Conservation (phyloP, 2,329 filamentous ascomycete species). For the Penicillium sp. region DNA sequence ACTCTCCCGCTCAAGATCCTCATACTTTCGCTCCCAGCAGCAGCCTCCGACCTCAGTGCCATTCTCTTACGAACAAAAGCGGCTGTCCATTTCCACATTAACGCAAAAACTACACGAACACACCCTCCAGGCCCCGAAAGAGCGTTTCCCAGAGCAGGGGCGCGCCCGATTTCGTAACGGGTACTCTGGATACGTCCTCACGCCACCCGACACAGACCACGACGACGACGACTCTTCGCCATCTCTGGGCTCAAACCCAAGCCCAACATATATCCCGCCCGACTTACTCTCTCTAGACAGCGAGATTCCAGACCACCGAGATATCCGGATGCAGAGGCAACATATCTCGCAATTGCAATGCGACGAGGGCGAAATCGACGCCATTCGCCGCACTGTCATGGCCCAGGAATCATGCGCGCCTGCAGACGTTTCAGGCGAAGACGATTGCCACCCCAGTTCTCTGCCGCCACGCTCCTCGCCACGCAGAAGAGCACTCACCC, state of each 20-base stretch:
- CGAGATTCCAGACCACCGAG: slow-evolving; percentile 16
- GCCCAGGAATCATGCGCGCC: slow-evolving; percentile 21
- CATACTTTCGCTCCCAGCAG: slow-evolving; percentile 32
- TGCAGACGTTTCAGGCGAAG: slow-evolving; percentile 12
- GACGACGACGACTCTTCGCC: slow-evolving; percentile 49
- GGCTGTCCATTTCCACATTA: slow-evolving; percentile 39
- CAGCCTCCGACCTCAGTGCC: slow-evolving; percentile 41
- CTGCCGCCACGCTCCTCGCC: slow-evolving; percentile 33
- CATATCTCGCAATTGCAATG: slow-evolving; percentile 40
- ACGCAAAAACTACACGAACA: slow-evolving; percentile 41
- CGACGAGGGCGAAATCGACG: slow-evolving; percentile 33
- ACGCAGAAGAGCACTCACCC: slow-evolving; percentile 26
- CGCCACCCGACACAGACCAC: slow-evolving; percentile 37
- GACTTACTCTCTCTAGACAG: slow-evolving; percentile 19
- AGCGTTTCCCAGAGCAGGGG: slow-evolving; percentile 9
- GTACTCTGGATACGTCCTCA: slow-evolving; percentile 30
- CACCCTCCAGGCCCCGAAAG: slow-evolving; percentile 28
- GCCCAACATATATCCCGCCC: slow-evolving; percentile 28
- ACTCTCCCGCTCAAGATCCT: slow-evolving; percentile 30
- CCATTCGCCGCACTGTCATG: slow-evolving; percentile 34
- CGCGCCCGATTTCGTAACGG: slow-evolving; percentile 19
- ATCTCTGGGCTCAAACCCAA: slow-evolving; percentile 49
- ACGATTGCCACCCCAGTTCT: slow-evolving; percentile 38
- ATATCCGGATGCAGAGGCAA: slow-evolving; percentile 36
- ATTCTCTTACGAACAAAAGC: slow-evolving; percentile 38